Conservation (phyloP, 2,329 filamentous ascomycete genomes). For the Akanthomyces uredinophilus region DNA sequence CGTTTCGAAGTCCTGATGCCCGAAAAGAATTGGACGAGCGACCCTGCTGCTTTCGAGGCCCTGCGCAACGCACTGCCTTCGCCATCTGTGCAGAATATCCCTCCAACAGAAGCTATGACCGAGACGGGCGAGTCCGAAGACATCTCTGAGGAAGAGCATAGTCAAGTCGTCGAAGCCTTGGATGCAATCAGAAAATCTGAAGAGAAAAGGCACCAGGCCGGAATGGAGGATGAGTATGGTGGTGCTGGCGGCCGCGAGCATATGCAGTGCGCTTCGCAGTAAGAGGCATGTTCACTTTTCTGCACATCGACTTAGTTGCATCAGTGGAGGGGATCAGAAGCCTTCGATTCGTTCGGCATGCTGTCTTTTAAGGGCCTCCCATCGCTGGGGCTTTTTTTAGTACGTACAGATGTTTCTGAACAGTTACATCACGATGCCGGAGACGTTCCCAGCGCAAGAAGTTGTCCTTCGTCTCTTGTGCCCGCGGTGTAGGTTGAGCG, state of each 20-base stretch:
- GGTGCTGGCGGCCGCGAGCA: slow-evolving; percentile 71
- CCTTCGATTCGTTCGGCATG: neutral
- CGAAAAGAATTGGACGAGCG: slow-evolving; percentile 63
- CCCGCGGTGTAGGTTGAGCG: neutral
- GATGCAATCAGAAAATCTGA: no score
- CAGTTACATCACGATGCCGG: neutral
- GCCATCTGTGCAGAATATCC: slow-evolving; percentile 55
- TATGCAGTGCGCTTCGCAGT: slow-evolving; percentile 84
- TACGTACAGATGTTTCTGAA: no score
- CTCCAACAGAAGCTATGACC: slow-evolving; percentile 81
- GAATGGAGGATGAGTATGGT: slow-evolving; percentile 55
- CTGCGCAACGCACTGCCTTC: slow-evolving; percentile 83
- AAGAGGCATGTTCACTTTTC: slow-evolving; percentile 33
- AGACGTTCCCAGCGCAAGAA: neutral
- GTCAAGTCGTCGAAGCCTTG: slow-evolving; percentile 61
- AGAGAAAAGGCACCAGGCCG: slow-evolving; percentile 22
- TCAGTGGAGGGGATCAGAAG: neutral
- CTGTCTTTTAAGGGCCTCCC: neutral
- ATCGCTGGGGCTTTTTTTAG: no score
- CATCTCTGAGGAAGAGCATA: slow-evolving; percentile 62
- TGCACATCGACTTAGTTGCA: neutral
- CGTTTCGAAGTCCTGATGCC: slow-evolving; percentile 98
- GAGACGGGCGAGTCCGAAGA: slow-evolving; percentile 87
- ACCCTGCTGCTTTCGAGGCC: slow-evolving; percentile 66
- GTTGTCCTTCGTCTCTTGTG: neutral